Conservation (phyloP, 1,284 basidiomycete species). For the Tremellales sp. region DNA sequence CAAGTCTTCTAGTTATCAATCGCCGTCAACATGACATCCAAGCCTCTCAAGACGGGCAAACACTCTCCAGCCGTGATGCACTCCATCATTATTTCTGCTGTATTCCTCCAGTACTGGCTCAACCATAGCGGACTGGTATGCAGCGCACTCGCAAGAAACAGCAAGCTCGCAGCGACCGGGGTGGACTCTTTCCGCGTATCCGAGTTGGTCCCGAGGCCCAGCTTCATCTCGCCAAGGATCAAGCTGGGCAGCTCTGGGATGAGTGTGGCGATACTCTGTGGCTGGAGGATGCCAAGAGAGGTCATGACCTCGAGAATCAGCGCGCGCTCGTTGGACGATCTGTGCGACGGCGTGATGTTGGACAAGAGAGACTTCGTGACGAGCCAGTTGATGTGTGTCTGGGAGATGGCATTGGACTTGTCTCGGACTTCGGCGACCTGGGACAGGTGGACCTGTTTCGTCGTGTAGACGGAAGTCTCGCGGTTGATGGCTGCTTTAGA, state of each 20-base stretch:
- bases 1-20: constrained; percentile 10
- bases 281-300: constrained; percentile 29
- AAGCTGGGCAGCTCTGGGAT: constrained; percentile 29
- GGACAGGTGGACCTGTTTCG: constrained; percentile 18
- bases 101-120: constrained; percentile 26
- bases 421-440: constrained; percentile 32
- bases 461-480: constrained; percentile 26
- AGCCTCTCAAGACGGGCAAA: constrained; percentile 28
- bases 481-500: constrained; percentile 38
- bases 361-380: constrained; percentile 27
- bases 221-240: constrained; percentile 25
- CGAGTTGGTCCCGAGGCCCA: constrained; percentile 12
- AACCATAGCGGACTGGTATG: constrained; percentile 26
- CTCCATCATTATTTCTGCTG: constrained; percentile 28
- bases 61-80: constrained; percentile 25
- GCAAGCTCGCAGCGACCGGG: constrained; percentile 8
- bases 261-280: constrained; percentile 16
- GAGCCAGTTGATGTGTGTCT: constrained; percentile 28
- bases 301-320: constrained; percentile 31
- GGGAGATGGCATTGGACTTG: constrained; percentile 16
- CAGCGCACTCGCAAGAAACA: constrained; percentile 22
- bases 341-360: constrained; percentile 11
- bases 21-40: constrained; percentile 28
- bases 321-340: constrained; percentile 23
- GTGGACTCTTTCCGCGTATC: constrained; percentile 10